Base-by-base conservation (phyloP, 1,284 basidiomycete species). In the Leccinum angustisporum region DNA sequence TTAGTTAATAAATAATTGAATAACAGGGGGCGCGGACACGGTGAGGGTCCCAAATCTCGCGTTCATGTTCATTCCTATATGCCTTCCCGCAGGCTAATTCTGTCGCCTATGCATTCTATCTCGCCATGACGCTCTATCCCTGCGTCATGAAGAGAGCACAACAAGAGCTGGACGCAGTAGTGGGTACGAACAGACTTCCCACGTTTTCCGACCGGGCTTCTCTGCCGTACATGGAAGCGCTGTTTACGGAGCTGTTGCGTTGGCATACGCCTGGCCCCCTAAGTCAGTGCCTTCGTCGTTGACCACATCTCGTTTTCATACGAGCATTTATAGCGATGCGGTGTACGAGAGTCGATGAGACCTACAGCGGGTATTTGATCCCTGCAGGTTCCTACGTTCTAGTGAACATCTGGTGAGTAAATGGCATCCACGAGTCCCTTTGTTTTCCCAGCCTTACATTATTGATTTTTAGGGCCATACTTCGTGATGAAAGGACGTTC, bases 211-310 rank as follows among this genome's bases (percentile, higher is more conserved):
- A 74, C 56, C 66, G 68, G 4, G 30, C 58, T 2, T 61, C 55
- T 18, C 48, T 74, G 4, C 72, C 72, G 1, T 74, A 73, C 56
- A 33, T 73, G 21, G 66, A 66, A 27, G 72, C 68, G 0, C 31
- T 74, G n/a, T 52, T 65, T 51, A 64, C 83, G 63, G 87, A 90
- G 71, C 80, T 85, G n/a, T 72, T 88, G 56, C 79, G 86, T 11
- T 88, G 86, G 86, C 78, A 84, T 59, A 72, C 79, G 3, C 82
- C 84, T 16, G 77, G 73, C 18, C 83, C 83, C 5, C 77, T 75
- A 46, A 83, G 82, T 82, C 55, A 57, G 75, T 54, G 6, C 16
- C 13, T 25, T 54, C 9, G 4, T 25, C 21, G 53, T 31, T 3
- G 31, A n/a, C 21, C 8, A 43, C 13, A 1, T 18, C 4, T 18